Conservation (phyloP, 78 protist genomes). For the Pigoraptor vietnamica region DNA sequence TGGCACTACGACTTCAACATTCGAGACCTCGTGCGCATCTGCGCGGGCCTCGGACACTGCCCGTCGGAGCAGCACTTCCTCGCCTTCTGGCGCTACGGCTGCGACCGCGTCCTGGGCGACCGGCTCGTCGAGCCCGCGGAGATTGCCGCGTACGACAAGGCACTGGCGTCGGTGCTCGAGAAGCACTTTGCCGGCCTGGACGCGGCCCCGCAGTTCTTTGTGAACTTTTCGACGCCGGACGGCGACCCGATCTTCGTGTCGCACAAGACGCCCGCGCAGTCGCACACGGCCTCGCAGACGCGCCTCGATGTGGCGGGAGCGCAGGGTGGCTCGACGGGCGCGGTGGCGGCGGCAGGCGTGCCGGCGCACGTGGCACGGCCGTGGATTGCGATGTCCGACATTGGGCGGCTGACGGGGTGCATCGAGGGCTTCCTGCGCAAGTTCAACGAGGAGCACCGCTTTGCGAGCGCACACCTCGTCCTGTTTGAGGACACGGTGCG, state of each 20-base stretch:
- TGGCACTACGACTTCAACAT: slow-evolving; percentile 82
- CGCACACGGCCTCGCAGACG: neutral
- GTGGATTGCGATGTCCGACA: neutral
- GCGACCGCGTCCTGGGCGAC: slow-evolving; percentile 14
- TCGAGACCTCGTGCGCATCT: slow-evolving; percentile 47
- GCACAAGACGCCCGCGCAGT: neutral
- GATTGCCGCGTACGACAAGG: neutral
- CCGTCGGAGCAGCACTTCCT: neutral
- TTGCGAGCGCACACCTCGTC: slow-evolving; percentile 55
- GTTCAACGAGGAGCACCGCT: slow-evolving; percentile 59
- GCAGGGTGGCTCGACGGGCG: too few species aligned
- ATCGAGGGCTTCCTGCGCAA: neutral
- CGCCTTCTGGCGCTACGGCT: slow-evolving; percentile 34
- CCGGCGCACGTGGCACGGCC: neutral
- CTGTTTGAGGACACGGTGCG: slow-evolving; percentile 71
- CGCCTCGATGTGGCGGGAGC: neutral
- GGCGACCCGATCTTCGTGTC: neutral
- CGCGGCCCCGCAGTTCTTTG: neutral
- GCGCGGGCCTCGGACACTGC: neutral
- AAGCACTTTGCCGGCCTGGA: neutral
- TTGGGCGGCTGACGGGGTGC: neutral
- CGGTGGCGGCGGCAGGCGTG: neutral
- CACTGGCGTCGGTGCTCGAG: neutral
- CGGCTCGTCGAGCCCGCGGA: slow-evolving; percentile 30
- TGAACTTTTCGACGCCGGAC: neutral